Evolutionary conservation across 306 rosid genomes (phyloP).

Genomic region (Alnus glutinosa): DNA sequence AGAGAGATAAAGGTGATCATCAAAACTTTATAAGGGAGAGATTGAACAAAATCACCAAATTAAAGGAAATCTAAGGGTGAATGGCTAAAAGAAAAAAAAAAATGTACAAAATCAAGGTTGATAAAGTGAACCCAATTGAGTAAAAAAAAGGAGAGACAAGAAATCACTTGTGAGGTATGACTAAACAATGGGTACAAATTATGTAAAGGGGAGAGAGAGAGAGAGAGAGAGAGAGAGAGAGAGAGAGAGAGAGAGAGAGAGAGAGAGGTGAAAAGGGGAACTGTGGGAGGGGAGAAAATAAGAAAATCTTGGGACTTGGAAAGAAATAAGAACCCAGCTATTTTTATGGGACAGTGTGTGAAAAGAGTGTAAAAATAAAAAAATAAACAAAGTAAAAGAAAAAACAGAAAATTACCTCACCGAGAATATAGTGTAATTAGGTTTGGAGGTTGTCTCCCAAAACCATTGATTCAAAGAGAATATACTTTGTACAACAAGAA

Average conservation of each 20-base stretch:
- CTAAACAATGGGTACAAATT: constrained; percentile 50
- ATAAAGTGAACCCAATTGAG: constrained; percentile 48
- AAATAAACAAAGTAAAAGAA: background rate
- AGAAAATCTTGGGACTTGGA: constrained; percentile 72
- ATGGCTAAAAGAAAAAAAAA: background rate
- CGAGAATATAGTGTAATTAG: constrained; percentile 27
- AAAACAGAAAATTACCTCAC: constrained; percentile 10
- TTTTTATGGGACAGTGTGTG: constrained; percentile 23
- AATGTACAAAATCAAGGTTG: constrained; percentile 52
- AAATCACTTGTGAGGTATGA: constrained; percentile 68
- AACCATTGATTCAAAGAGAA: background rate
- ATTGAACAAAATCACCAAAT: constrained; percentile 46
- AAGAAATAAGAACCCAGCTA: constrained; percentile 34
- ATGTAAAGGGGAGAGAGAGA: constrained; percentile 30
- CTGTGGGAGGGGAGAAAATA: constrained; percentile 7
- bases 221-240: constrained; percentile 28
- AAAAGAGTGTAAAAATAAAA: constrained; percentile 6
- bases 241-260: constrained; percentile 35
- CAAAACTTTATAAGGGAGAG: constrained; percentile 37
- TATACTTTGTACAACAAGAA: constrained; percentile 15
- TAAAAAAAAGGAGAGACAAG: constrained; percentile 54
- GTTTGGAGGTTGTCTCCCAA: constrained; percentile 48
- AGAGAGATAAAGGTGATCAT: constrained; percentile 36
- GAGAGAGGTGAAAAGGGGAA: constrained; percentile 34
- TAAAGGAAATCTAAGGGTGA: constrained; percentile 27